phyloP scores from a whole-genome alignment of 352 stramenopile genomes.

The Globisporangium polare region DNA sequence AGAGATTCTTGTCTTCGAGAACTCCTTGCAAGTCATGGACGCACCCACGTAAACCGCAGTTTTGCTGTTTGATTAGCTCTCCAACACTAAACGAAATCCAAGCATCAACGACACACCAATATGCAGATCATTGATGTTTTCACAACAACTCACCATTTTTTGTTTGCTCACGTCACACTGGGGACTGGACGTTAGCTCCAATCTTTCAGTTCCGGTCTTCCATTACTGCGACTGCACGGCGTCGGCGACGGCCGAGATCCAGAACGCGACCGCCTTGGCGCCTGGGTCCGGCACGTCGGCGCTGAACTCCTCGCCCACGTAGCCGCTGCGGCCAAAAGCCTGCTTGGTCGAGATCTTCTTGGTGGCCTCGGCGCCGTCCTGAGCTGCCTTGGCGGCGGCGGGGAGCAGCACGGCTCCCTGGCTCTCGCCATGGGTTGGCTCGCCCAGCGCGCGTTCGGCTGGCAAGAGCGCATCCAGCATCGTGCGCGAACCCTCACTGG shows the following conservation, averaged over 20 bases:
- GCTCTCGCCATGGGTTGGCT: conserved; percentile 10
- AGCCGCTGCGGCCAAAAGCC: conserved; percentile 76
- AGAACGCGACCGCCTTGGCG: conserved; percentile 90
- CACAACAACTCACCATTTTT: neutral
- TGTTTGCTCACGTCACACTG: neutral
- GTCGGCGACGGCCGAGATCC: conserved; percentile 67
- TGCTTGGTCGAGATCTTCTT: conserved; percentile 79
- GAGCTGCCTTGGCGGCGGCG: conserved; percentile 67
- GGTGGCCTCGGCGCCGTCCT: conserved; percentile 89
- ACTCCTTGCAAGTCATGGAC: too few species aligned
- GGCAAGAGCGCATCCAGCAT: conserved; percentile 96
- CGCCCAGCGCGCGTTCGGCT: conserved; percentile 53
- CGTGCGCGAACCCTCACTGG: conserved; percentile 91
- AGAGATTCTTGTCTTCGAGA: too few species aligned
- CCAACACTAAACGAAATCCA: neutral
- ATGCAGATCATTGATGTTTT: neutral
- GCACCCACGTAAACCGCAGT: too few species aligned
- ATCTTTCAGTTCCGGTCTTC: neutral
- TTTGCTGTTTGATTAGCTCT: too few species aligned
- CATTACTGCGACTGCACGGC: conserved; percentile 29
- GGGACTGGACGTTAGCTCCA: neutral
- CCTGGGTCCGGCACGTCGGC: conserved; percentile 92
- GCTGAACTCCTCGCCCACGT: conserved; percentile 87
- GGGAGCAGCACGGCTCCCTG: conserved; percentile 25
- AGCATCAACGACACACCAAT: neutral